Evolutionary conservation across 805 yeast species (phyloP).

Genomic region (Gaillardinia entomophila): DNA sequence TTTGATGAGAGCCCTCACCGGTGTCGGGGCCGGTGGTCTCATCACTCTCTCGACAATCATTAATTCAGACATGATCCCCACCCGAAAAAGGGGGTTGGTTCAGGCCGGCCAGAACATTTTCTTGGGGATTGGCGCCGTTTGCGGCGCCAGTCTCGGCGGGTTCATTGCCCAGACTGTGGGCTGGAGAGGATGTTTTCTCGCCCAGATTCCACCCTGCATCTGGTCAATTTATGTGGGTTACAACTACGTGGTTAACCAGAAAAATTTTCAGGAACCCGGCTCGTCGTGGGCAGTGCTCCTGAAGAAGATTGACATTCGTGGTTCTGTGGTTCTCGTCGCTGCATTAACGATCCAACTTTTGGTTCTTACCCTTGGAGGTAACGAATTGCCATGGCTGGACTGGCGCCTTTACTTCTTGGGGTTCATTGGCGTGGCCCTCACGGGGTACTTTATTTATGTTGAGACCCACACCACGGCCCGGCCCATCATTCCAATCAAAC

Average conservation of each 20-base stretch:
- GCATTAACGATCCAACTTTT: constrained; percentile 25
- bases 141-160: constrained; percentile 67
- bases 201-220: constrained; percentile 49
- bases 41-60: constrained; percentile 32
- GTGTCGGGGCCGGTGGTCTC: constrained; percentile 40
- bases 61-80: constrained; percentile 31
- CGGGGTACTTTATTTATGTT: constrained; percentile 10
- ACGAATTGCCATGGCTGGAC: constrained; percentile 12
- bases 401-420: constrained; percentile 7
- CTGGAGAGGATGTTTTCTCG: constrained; percentile 60
- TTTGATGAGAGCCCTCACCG: constrained; percentile 31
- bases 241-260: constrained; percentile 21
- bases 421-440: constrained; percentile 5
- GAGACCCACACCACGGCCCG: constrained; percentile 17
- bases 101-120: constrained; percentile 35
- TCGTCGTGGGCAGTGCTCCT: constrained; percentile 4
- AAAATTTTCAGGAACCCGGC: constrained; percentile 9
- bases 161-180: constrained; percentile 45
- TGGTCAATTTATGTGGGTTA: constrained; percentile 30
- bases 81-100: constrained; percentile 31
- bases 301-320: constrained; percentile 26
- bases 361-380: constrained; percentile 19
- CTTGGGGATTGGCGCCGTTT: constrained; percentile 44
- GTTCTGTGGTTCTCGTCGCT: constrained; percentile 24
- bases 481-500: constrained; percentile 28